Conservation (phyloP, 257 asterid genomes). For the Parsonsia alboflavescens region DNA sequence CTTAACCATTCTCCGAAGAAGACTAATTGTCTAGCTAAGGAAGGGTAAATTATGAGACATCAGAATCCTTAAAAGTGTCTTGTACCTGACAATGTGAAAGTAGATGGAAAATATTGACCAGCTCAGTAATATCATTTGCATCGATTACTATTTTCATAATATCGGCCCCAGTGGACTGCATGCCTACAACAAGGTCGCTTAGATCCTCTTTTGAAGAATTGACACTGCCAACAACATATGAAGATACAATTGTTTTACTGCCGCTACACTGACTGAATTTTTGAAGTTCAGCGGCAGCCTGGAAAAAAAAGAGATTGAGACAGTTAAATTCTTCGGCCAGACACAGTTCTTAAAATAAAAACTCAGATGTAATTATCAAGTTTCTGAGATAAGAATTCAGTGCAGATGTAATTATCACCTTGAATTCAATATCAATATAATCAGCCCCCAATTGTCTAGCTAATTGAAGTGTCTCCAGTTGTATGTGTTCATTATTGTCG, state of each 20-base stretch:
- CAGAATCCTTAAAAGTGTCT: neutral
- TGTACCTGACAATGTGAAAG: slow-evolving; percentile 48
- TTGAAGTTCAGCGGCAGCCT: slow-evolving; percentile 45
- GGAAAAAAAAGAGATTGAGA: neutral
- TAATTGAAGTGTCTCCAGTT: slow-evolving; percentile 33
- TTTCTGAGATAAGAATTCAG: neutral
- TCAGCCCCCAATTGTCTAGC: slow-evolving; percentile 60
- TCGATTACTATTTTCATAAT: slow-evolving; percentile 43
- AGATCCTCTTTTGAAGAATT: slow-evolving; percentile 34
- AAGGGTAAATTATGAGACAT: neutral
- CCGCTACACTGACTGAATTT: slow-evolving; percentile 25
- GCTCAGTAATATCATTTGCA: slow-evolving; percentile 45
- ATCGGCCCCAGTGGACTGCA: slow-evolving; percentile 52
- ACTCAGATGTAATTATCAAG: slow-evolving; percentile 4
- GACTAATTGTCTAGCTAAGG: neutral
- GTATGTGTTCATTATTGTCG: slow-evolving; percentile 26
- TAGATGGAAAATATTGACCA: slow-evolving; percentile 34
- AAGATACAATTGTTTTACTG: slow-evolving; percentile 47
- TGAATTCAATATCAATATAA: slow-evolving; percentile 50
- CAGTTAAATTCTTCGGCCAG: neutral
- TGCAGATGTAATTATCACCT: slow-evolving; percentile 30
- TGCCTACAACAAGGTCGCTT: slow-evolving; percentile 30
- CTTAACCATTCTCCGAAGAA: neutral
- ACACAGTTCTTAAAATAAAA: neutral
- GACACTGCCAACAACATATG: slow-evolving; percentile 34